Conservation (phyloP, 352 stramenopile species). For the Globisporangium paddicum region DNA sequence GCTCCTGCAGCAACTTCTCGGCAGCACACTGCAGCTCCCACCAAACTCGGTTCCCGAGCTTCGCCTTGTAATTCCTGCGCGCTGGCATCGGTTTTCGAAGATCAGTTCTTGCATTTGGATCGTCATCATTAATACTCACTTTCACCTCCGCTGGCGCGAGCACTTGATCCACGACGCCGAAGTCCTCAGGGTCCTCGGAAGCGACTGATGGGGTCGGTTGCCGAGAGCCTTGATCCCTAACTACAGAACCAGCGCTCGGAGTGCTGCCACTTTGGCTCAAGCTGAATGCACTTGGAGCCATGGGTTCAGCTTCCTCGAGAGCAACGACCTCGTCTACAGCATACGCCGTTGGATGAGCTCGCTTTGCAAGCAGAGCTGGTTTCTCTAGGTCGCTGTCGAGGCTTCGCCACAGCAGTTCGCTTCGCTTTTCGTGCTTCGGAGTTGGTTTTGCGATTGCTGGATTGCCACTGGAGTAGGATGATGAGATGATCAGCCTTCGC, state of each 20-base stretch:
- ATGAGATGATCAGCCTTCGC: not conserved
- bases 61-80: slow-evolving; percentile 28
- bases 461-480: not conserved
- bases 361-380: not conserved
- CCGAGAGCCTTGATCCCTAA: too few relatives aligned
- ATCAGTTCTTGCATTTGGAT: not conserved
- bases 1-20: slow-evolving; percentile 23
- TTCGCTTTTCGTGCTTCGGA: not conserved
- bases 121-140: not conserved
- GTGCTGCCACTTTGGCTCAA: not conserved
- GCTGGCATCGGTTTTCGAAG: slow-evolving; percentile 3
- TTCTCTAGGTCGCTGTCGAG: slow-evolving; percentile 11
- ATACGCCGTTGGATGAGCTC: not conserved
- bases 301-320: not conserved
- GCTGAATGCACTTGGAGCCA: not conserved
- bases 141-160: not conserved
- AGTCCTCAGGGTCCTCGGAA: not conserved
- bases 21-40: slow-evolving; percentile 63
- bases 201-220: not conserved
- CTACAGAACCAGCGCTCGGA: not conserved
- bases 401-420: slow-evolving; percentile 8
- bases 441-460: not conserved
- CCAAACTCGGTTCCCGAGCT: slow-evolving; percentile 57
- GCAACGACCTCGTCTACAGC: not conserved
- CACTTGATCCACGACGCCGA: not conserved